Percentiles rank a stretch among this genome's conserved stretches.
phyloP scores from a whole-genome alignment of 805 yeast species.

The Clavispora phyllophila region DNA sequence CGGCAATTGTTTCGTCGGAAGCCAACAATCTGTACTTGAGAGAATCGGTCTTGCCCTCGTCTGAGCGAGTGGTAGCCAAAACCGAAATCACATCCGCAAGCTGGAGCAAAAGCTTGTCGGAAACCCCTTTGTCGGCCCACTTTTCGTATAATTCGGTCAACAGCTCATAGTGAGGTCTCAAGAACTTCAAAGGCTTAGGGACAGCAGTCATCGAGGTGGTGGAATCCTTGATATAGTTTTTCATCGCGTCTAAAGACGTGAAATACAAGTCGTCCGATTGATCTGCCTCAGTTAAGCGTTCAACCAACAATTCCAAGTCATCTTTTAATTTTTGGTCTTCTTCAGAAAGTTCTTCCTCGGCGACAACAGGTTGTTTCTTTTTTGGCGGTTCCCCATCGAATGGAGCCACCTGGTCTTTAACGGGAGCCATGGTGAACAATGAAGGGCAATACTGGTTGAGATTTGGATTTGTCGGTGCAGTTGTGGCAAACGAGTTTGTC shows the following conservation, averaged over 20 bases:
- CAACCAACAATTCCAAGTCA: slow-evolving; percentile 83
- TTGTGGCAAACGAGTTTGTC: slow-evolving; percentile 3
- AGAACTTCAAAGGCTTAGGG: slow-evolving; percentile 94
- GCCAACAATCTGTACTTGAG: slow-evolving; percentile 68
- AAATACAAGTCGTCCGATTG: slow-evolving; percentile 43
- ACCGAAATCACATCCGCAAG: slow-evolving; percentile 90
- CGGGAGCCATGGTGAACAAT: slow-evolving; percentile 29
- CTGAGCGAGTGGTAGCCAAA: slow-evolving; percentile 90
- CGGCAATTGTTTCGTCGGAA: slow-evolving; percentile 57
- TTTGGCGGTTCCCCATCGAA: slow-evolving; percentile 17
- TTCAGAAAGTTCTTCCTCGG: slow-evolving; percentile 84
- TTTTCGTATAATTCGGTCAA: slow-evolving; percentile 59
- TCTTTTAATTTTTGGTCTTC: slow-evolving; percentile 86
- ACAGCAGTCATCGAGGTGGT: slow-evolving; percentile 99
- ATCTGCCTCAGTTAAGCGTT: slow-evolving; percentile 58
- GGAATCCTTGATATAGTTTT: slow-evolving; percentile 77
- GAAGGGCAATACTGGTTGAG: neutral
- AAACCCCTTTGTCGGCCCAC: slow-evolving; percentile 44
- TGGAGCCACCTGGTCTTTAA: slow-evolving; percentile 19
- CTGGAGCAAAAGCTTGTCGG: slow-evolving; percentile 40
- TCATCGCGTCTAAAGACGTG: slow-evolving; percentile 63
- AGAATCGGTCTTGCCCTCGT: slow-evolving; percentile 72
- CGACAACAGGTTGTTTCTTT: slow-evolving; percentile 21
- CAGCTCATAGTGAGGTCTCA: slow-evolving; percentile 79
- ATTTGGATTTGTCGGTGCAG: neutral